Percentiles rank a stretch among this genome's conserved stretches.
These are phyloP conservation scores for Graphiopsis chlorocephala DNA, from an alignment of 2,329 filamentous ascomycete species.

Conservation along the genomic window DNA sequence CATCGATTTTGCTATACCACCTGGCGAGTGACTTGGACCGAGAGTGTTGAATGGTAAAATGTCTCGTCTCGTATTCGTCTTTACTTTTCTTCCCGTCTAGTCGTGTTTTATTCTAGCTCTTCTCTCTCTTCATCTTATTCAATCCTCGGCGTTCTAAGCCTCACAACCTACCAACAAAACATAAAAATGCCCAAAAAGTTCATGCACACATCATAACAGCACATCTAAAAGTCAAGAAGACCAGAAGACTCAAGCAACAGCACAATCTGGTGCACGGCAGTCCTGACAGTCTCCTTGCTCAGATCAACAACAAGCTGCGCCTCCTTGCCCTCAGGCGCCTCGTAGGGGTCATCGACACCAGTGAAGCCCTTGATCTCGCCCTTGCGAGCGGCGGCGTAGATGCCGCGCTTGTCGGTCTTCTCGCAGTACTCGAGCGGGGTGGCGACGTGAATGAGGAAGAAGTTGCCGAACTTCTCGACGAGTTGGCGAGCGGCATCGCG, in stretches of 20 bases:
- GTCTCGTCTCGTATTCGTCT: neutral
- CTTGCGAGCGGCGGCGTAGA: slow-evolving; percentile 77
- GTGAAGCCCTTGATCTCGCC: slow-evolving; percentile 98
- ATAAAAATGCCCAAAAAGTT: neutral
- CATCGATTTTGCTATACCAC: too few relatives aligned
- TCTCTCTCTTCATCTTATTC: neutral
- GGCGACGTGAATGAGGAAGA: slow-evolving; percentile 93
- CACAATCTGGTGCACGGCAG: slow-evolving; percentile 94
- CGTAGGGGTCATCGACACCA: slow-evolving; percentile 95
- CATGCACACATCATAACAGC: neutral
- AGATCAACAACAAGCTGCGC: slow-evolving; percentile 81
- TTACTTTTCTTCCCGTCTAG: slow-evolving; percentile 6
- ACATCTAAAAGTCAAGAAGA: slow-evolving; percentile 62
- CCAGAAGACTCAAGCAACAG: slow-evolving; percentile 87
- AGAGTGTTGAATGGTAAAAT: neutral
- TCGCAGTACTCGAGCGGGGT: slow-evolving; percentile 90
- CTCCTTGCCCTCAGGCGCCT: slow-evolving; percentile 76
- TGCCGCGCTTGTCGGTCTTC: slow-evolving; percentile 89
- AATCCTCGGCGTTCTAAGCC: neutral
- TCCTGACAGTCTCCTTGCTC: slow-evolving; percentile 83
- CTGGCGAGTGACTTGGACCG: too few relatives aligned
- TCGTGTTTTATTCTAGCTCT: neutral
- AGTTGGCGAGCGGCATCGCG: slow-evolving; percentile 77
- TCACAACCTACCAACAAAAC: neutral
- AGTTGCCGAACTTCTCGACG: slow-evolving; percentile 82